Percentiles rank a stretch among this genome's conserved stretches.
These are phyloP conservation scores for Lathyrus sativus DNA, from an alignment of 306 rosid species.

Conservation along the genomic window DNA sequence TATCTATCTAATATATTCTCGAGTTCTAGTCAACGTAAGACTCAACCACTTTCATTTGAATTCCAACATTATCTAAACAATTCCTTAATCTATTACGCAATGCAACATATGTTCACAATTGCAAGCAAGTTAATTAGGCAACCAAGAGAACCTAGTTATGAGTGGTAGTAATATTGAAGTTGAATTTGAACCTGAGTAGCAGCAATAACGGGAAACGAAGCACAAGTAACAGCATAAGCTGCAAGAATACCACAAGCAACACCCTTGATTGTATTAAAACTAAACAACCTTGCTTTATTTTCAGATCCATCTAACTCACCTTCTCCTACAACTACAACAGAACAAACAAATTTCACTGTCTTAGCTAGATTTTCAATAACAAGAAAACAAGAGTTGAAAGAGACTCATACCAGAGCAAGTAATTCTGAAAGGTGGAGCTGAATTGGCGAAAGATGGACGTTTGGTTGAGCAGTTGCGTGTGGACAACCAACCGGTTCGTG, in stretches of 20 bases:
- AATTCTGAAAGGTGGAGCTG: constrained; percentile 37
- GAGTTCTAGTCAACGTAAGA: too few species aligned
- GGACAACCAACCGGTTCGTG: constrained; percentile 48
- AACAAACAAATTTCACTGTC: not conserved
- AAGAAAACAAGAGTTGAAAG: not conserved
- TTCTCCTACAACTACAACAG: constrained; percentile 38
- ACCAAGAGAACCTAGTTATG: not conserved
- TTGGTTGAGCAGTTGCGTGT: constrained; percentile 44
- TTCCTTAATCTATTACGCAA: not conserved
- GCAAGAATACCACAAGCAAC: constrained; percentile 86
- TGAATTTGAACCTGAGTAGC: constrained; percentile 63
- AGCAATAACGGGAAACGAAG: constrained; percentile 81
- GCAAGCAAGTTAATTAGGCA: not conserved
- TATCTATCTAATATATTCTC: too few species aligned
- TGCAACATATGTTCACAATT: not conserved
- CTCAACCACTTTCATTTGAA: too few species aligned
- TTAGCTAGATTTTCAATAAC: too few species aligned
- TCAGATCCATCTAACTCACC: constrained; percentile 49
- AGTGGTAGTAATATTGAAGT: not conserved
- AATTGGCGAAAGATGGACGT: constrained; percentile 36
- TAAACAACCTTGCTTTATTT: constrained; percentile 39
- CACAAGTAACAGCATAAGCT: constrained; percentile 61
- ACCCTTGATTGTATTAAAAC: constrained; percentile 48
- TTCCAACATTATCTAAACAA: not conserved
- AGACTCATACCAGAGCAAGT: constrained; percentile 58